Conservation (phyloP, 2,329 filamentous ascomycete species). For the Pseudogymnoascus sp. region DNA sequence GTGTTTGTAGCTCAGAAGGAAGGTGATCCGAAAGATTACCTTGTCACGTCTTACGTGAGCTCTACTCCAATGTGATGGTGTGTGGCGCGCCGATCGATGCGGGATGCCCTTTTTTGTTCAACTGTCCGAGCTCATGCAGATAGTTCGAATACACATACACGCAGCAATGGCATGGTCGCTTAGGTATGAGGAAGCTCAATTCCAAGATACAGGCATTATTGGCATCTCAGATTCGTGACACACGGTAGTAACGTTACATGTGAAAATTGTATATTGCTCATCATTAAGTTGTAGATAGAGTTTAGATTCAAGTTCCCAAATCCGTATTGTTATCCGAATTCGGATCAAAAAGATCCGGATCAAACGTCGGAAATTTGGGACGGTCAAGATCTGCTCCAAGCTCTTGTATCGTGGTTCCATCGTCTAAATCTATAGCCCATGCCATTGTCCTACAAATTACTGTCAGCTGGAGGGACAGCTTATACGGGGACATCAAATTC, state of each 20-base stretch:
- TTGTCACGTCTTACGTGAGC: neutral
- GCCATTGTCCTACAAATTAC: neutral
- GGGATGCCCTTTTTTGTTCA: neutral
- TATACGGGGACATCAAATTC: neutral
- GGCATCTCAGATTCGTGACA: neutral
- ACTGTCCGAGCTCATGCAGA: neutral
- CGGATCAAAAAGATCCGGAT: neutral
- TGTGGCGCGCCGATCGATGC: neutral
- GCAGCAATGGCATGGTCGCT: neutral
- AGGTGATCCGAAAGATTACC: neutral
- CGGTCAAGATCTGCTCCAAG: slow-evolving; percentile 8
- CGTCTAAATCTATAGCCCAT: slow-evolving; percentile 10
- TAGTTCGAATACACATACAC: neutral
- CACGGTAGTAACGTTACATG: neutral
- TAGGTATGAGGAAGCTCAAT: neutral
- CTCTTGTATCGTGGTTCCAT: slow-evolving; percentile 9
- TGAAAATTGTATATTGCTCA: neutral
- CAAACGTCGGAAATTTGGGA: neutral
- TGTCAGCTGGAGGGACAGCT: neutral
- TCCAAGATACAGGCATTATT: neutral
- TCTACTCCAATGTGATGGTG: neutral
- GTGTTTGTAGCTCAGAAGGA: neutral
- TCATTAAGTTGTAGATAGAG: neutral
- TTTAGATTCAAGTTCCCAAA: neutral
- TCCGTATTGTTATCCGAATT: neutral